Conservation (phyloP, 2,329 filamentous ascomycete species). For the Cladosporium sp. region DNA sequence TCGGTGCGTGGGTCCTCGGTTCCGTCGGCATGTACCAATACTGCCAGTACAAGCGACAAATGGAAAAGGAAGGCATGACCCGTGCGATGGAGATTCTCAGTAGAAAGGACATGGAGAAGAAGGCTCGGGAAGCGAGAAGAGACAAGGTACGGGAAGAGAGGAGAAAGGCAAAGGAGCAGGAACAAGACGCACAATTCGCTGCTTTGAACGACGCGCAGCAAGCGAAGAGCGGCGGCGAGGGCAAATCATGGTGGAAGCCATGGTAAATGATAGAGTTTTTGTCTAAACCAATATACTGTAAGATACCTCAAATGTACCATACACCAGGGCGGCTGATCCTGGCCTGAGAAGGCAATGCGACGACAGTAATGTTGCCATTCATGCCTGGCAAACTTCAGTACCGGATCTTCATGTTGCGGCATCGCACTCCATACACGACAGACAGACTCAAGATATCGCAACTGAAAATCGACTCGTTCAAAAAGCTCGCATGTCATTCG, state of each 20-base stretch:
- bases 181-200: slow-evolving; percentile 35
- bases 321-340: neutral
- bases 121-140: slow-evolving; percentile 46
- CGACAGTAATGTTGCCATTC: no score
- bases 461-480: no score
- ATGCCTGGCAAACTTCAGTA: no score
- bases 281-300: neutral
- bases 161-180: slow-evolving; percentile 40
- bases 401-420: no score
- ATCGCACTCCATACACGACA: no score
- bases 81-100: slow-evolving; percentile 79
- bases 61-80: slow-evolving; percentile 80
- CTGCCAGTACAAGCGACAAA: slow-evolving; percentile 69
- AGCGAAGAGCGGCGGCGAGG: slow-evolving; percentile 13
- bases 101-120: slow-evolving; percentile 61
- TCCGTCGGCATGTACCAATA: slow-evolving; percentile 77
- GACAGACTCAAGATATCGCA: no score
- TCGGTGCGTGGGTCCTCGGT: slow-evolving; percentile 67
- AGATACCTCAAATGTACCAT: slow-evolving; percentile 1
- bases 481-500: no score
- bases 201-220: slow-evolving; percentile 22
- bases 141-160: slow-evolving; percentile 37
- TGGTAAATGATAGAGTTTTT: slow-evolving; percentile 22
- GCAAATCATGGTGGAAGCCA: slow-evolving; percentile 33
- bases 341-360: no score